Evolutionary conservation across 345 rosid species (phyloP).

Genomic region (rapeseed (Brassica napus)): Da-Ae NC_063446.1:4302501-4303000

Average conservation of each 20-base stretch:
- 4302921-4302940: neutral
- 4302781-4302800: neutral
- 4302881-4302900: neutral
- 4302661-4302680: neutral
- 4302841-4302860: too few relatives aligned
- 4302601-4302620: neutral
- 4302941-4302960: too few relatives aligned
- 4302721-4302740: neutral
- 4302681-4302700: neutral
- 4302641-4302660: neutral
- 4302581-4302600: neutral
- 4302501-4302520: conserved; percentile 55
- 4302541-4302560: conserved; percentile 81
- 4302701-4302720: neutral
- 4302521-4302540: conserved; percentile 67
- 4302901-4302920: neutral
- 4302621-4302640: neutral
- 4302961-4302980: too few relatives aligned
- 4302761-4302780: too few relatives aligned
- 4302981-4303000: too few relatives aligned
- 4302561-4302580: conserved; percentile 56
- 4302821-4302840: neutral
- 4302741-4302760: neutral
- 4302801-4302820: neutral
- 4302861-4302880: neutral